phyloP scores from a whole-genome alignment of 169 alveolate genomes.

The Plasmodium malariae region DNA sequence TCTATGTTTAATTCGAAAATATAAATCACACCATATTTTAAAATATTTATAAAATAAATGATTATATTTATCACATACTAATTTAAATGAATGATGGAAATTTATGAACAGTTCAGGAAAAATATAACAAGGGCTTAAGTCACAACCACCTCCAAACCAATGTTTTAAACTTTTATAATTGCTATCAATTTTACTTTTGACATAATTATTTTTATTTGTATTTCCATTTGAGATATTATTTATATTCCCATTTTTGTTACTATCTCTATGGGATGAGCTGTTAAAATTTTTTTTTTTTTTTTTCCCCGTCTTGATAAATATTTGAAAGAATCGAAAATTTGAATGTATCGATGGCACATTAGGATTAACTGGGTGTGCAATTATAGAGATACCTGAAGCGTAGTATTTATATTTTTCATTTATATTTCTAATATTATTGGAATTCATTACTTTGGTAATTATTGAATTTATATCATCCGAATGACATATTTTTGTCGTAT shows the following conservation, averaged over 20 bases:
- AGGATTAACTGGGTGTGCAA: constrained; percentile 91
- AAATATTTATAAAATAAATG: constrained; percentile 83
- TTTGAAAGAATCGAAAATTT: constrained; percentile 88
- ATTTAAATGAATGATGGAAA: constrained; percentile 87
- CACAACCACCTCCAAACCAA: constrained; percentile 95
- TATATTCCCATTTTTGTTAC: not conserved
- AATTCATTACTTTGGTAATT: constrained; percentile 61
- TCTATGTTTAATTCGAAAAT: constrained; percentile 87
- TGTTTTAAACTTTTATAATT: constrained; percentile 79
- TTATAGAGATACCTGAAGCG: constrained; percentile 91
- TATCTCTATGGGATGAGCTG: not conserved
- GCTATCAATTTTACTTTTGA: constrained; percentile 22
- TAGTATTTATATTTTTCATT: constrained; percentile 78
- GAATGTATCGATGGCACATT: constrained; percentile 89
- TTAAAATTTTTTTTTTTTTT: constrained; percentile 29
- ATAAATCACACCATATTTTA: constrained; percentile 90
- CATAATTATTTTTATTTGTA: not conserved
- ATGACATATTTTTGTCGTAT: constrained; percentile 28
- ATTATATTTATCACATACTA: constrained; percentile 84
- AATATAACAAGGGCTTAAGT: constrained; percentile 91
- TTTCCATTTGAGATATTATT: not conserved
- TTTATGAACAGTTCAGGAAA: constrained; percentile 86
- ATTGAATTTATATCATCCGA: constrained; percentile 41
- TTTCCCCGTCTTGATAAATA: constrained; percentile 78
- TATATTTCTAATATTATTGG: constrained; percentile 52